phyloP scores from a whole-genome alignment of 2,329 filamentous ascomycete species.

The Incumbomyces delicatus region DNA sequence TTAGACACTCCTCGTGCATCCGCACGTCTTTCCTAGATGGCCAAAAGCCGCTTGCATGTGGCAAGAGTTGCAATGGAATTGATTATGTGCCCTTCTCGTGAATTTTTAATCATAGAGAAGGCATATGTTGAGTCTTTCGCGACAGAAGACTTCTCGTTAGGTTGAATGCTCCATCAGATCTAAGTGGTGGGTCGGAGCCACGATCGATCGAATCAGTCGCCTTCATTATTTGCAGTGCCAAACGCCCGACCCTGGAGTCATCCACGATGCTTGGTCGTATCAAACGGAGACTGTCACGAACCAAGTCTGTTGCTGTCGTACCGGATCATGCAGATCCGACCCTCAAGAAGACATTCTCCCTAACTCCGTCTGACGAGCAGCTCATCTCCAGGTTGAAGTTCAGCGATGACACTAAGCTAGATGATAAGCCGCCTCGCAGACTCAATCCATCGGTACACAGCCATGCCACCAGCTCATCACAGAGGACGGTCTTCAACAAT shows the following conservation, averaged over 20 bases:
- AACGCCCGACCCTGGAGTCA: too few species aligned
- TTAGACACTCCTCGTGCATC: not conserved
- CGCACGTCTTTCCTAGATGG: conserved; percentile 3
- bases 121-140: not conserved
- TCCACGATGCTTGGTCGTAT: conserved; percentile 9
- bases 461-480: conserved; percentile 13
- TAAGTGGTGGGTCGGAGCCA: not conserved
- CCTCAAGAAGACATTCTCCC: conserved; percentile 11
- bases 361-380: conserved; percentile 20
- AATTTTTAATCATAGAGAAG: not conserved
- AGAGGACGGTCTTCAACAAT: conserved; percentile 21
- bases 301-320: conserved; percentile 14
- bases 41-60: not conserved
- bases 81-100: not conserved
- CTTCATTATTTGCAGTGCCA: too few species aligned
- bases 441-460: conserved; percentile 13
- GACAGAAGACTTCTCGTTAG: too few species aligned
- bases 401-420: conserved; percentile 16
- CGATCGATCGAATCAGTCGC: not conserved
- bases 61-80: not conserved
- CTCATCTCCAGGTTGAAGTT: conserved; percentile 18
- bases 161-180: too few species aligned
- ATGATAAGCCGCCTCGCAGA: conserved; percentile 14
- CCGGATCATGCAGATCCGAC: conserved; percentile 9
- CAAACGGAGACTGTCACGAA: conserved; percentile 15